Evolutionary conservation across 768 basidiomycete species (phyloP).

Genomic region (Leccinum ochraceum): DNA sequence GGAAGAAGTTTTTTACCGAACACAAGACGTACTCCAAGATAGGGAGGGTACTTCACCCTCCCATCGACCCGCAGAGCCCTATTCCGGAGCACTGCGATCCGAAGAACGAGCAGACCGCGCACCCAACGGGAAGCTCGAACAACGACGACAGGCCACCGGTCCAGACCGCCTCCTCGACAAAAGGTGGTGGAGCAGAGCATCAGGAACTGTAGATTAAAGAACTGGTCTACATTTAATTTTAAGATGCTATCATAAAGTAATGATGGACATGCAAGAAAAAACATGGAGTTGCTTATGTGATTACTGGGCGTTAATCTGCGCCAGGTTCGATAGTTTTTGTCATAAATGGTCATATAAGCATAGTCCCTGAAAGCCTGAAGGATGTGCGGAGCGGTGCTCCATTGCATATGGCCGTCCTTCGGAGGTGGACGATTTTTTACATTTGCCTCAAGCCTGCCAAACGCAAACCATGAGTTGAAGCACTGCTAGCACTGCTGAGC

Average conservation of each 20-base stretch:
- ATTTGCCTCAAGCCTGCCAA: conserved; percentile 30
- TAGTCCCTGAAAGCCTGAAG: conserved; percentile 18
- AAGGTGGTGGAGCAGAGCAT: conserved; percentile 15
- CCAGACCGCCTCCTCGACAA: conserved; percentile 17
- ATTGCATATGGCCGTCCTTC: background rate
- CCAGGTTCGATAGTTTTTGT: conserved; percentile 16
- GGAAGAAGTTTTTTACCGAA: conserved; percentile 87
- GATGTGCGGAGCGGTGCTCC: conserved; percentile 4
- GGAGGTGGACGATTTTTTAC: conserved; percentile 12
- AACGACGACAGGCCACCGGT: conserved; percentile 30
- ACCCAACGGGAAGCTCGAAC: conserved; percentile 33
- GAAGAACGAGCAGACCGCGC: conserved; percentile 45
- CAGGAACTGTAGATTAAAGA: conserved; percentile 34
- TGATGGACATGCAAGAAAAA: conserved; percentile 23
- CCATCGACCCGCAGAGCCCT: conserved; percentile 76
- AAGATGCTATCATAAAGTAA: conserved; percentile 19
- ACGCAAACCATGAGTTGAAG: conserved; percentile 23
- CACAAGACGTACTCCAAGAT: conserved; percentile 80
- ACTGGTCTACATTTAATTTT: conserved; percentile 12
- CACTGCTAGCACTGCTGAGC: conserved; percentile 14
- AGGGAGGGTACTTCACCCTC: conserved; percentile 72
- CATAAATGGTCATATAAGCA: conserved; percentile 31
- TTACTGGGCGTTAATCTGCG: conserved; percentile 3
- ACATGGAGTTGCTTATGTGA: conserved; percentile 23
- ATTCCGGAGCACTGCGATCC: conserved; percentile 74